Evolutionary conservation across 1,284 basidiomycete species (phyloP).

Genomic region (Vanrija pseudolonga): DNA sequence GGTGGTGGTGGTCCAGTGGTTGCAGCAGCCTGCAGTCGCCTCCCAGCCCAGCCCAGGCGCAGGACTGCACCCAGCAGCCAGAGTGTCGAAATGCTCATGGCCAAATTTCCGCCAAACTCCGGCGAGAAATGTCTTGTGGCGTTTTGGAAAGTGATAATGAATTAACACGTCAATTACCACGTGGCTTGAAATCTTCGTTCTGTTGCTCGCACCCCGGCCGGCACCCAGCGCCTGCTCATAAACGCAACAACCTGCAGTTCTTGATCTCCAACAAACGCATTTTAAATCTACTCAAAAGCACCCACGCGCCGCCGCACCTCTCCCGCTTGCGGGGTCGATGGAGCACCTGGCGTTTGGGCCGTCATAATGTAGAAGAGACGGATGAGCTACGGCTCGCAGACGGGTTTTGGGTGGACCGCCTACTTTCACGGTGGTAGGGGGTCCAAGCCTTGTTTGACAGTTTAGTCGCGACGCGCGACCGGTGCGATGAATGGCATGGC

Average conservation of each 20-base stretch:
- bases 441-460: constrained; percentile 42
- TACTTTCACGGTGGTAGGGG: constrained; percentile 23
- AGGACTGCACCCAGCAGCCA: neutral
- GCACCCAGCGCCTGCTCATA: neutral
- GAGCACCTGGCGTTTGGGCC: constrained; percentile 20
- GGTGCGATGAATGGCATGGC: neutral
- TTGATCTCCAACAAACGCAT: constrained; percentile 18
- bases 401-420: constrained; percentile 40
- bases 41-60: too few relatives aligned
- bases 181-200: too few relatives aligned
- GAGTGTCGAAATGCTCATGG: constrained; percentile 7
- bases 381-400: constrained; percentile 17
- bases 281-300: constrained; percentile 39
- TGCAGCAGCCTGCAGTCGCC: neutral
- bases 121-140: constrained; percentile 2
- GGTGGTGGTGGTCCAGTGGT: neutral
- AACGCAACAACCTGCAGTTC: constrained; percentile 1
- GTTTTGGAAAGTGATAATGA: neutral
- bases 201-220: too few relatives aligned
- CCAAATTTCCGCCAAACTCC: constrained; percentile 15
- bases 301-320: constrained; percentile 21
- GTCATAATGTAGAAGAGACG: constrained; percentile 40
- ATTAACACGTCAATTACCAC: neutral
- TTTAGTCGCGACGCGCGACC: neutral
- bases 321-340: constrained; percentile 9